Evolutionary conservation across 345 rosid genomes (phyloP), one percentile per base, ranked within the genome.

Genomic region (Populus nigra): DNA sequence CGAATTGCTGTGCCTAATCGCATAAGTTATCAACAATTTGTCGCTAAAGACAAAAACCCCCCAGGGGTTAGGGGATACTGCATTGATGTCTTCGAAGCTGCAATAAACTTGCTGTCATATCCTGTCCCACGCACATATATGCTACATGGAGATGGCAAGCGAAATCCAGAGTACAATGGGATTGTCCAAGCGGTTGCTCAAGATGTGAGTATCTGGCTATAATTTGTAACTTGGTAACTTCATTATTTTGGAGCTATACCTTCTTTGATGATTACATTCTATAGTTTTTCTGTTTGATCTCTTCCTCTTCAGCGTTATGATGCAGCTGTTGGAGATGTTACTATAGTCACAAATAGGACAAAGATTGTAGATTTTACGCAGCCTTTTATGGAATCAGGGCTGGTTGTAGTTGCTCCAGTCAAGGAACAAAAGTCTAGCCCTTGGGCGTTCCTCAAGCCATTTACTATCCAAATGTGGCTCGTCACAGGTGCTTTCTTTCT

Each of bases 381-480:
- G 79, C 85, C 85, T 23, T 82, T 36, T 61, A 75, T 78, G 79
- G 82, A 78, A 71, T 82, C 85, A 27, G 85, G 78, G 79, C 94
- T 95, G 67, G 88, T 93, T 61, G 96, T 95, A 11, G 94, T 95
- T 72, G 95, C 88, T 74, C 91, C 93, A 0, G 94, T 93, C 69
- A 91, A 88, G 86, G 78, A 87, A 73, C 81, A n/a, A 45, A 92
- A 91, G 80, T 82, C 91, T 70, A 92, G 90, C 83, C 91, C 98
- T 11, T 95, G 99, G 99, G 92, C 99, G 31, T 95, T 95, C 88
- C 93, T 93, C 76, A 88, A 90, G 84, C 99, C 99, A 75, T 95
- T 95, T 83, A 85, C 96, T 2, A 1, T 83, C 35, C 86, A 86
- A 73, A 96, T 96, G 99, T 95, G 99, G 98, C 85, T 82, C 8